Evolutionary conservation across 1,284 basidiomycete species (phyloP), one percentile per base, ranked within the genome.

Genomic region (Ustilago tritici): DNA sequence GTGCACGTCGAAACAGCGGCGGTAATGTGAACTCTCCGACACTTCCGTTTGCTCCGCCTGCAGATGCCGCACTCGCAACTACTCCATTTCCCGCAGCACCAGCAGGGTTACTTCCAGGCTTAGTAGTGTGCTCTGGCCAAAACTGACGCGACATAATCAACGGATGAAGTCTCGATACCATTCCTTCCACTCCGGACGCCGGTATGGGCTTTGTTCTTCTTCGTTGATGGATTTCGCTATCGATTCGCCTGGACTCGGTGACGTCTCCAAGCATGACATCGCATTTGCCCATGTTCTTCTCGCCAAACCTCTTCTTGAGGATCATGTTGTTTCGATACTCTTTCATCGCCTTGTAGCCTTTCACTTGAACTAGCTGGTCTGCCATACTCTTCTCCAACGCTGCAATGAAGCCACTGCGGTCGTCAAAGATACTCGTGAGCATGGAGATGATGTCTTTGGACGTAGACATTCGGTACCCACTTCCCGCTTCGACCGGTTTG

Each of bases 251-350:
- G 2, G 82, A 84, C 7, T 79, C 68, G 9, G 76, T 76, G 2
- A 85, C 64, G 56, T 85, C 84, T n/a, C 72, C 70, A 2, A 85
- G 71, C 83, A 85, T 85, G n/a, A 85, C 78, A 53, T 85, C 84
- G 76, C 82, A 84, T 55, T 74, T 75, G 56, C 77, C 80, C 69
- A 85, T 74, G 47, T 77, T 81, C 28, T 65, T 65, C 61, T 79
- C 80, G 14, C 84, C 84, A 46, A 85, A 83, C 5, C 84, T 65
- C 61, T 79, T 80, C 70, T 84, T 85, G 61, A 85, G 76, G 40
- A 83, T 81, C 68, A 80, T 79, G 50, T 84, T 85, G 78, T 82
- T 84, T 53, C 76, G 82, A 23, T 83, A 82, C 75, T 79, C 76
- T 43, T 74, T 67, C 54, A 70, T 75, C n/a, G 79, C 73, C 15